Conservation (phyloP, 2,329 filamentous ascomycete genomes). For the Sarocladium strictum region DNA sequence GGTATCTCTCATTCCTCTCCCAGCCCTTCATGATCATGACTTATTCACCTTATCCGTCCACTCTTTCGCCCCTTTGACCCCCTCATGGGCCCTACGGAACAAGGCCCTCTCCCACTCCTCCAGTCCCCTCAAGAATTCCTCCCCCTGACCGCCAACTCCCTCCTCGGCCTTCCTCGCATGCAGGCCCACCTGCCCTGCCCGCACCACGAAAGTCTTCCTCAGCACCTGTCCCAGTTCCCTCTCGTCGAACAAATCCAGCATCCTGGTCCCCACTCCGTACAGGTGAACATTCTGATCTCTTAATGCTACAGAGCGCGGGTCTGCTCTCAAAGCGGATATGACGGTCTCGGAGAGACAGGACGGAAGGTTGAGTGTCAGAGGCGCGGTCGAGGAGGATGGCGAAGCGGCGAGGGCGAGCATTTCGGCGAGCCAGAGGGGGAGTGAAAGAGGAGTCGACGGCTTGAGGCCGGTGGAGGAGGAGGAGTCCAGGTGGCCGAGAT, state of each 20-base stretch:
- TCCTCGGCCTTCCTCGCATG: slow-evolving; percentile 77
- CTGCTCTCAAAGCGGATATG: slow-evolving; percentile 83
- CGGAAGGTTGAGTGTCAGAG: slow-evolving; percentile 78
- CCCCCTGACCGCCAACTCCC: slow-evolving; percentile 53
- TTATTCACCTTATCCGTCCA: slow-evolving; percentile 56
- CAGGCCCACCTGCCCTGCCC: slow-evolving; percentile 78
- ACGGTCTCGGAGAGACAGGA: slow-evolving; percentile 71
- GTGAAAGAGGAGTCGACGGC: slow-evolving; percentile 68
- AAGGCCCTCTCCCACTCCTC: slow-evolving; percentile 83
- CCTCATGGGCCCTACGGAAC: slow-evolving; percentile 70
- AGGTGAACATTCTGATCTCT: slow-evolving; percentile 81
- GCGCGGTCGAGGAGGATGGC: slow-evolving; percentile 43
- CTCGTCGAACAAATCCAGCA: slow-evolving; percentile 89
- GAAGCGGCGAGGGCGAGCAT: slow-evolving; percentile 74
- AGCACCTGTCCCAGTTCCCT: slow-evolving; percentile 67
- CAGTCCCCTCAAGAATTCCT: slow-evolving; percentile 79
- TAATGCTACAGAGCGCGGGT: slow-evolving; percentile 78
- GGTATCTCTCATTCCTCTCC: background rate
- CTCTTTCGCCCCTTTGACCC: slow-evolving; percentile 60
- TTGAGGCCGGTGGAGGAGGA: slow-evolving; percentile 68
- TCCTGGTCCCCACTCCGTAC: slow-evolving; percentile 76
- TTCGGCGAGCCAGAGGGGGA: slow-evolving; percentile 91
- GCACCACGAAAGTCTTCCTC: slow-evolving; percentile 70
- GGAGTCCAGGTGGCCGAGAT: slow-evolving; percentile 84
- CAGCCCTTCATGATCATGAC: background rate